phyloP scores from a whole-genome alignment of 768 basidiomycete genomes.

The Hypholoma sublateritium region DNA sequence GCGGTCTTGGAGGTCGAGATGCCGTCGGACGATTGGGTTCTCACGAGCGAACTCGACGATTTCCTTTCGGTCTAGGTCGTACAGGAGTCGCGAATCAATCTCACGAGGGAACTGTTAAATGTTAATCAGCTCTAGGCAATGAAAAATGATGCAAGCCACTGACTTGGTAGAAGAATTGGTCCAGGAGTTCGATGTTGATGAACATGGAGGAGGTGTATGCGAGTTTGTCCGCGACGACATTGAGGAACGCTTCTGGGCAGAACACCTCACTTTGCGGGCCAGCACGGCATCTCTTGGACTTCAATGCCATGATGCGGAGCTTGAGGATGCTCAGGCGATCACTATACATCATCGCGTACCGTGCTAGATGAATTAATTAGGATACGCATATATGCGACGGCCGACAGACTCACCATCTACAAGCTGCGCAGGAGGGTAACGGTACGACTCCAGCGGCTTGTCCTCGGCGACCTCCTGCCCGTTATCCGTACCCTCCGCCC shows the following conservation, averaged over 20 bases:
- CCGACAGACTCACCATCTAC: constrained; percentile 70
- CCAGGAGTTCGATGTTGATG: constrained; percentile 96
- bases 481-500: constrained; percentile 38
- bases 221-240: constrained; percentile 95
- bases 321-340: constrained; percentile 84
- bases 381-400: not conserved
- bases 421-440: constrained; percentile 89
- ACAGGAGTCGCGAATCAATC: constrained; percentile 90
- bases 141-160: constrained; percentile 15
- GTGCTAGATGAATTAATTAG: constrained; percentile 51
- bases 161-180: constrained; percentile 98
- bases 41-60: constrained; percentile 92
- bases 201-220: constrained; percentile 97
- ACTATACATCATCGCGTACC: constrained; percentile 86
- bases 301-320: constrained; percentile 81
- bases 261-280: constrained; percentile 88
- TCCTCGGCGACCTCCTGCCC: constrained; percentile 39
- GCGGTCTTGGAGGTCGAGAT: constrained; percentile 92
- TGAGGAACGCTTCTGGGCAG: constrained; percentile 96
- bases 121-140: not conserved
- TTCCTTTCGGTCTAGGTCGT: constrained; percentile 89
- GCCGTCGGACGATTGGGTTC: constrained; percentile 84
- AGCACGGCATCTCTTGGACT: constrained; percentile 82
- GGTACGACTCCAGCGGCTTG: constrained; percentile 69
- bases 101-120: constrained; percentile 85